A percentile compares a stretch with the other conserved stretches of the same genome.
Conservation (phyloP, 116 monocot species). For the Dioscorea cayenensis region DNA sequence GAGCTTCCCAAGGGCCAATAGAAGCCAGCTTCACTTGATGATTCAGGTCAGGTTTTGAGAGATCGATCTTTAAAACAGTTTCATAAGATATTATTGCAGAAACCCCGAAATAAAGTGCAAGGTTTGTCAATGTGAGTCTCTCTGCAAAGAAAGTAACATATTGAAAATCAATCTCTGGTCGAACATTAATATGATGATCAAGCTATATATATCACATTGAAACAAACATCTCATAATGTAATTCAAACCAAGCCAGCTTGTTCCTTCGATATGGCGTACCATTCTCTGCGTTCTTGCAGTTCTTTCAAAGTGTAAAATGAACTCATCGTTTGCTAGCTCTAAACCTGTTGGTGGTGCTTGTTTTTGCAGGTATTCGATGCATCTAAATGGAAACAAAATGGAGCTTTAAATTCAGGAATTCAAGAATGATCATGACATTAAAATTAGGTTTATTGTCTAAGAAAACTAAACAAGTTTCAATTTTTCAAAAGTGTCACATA, state of each 20-base stretch:
- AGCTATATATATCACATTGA: neutral
- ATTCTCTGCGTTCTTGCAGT: conserved; percentile 68
- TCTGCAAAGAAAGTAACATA: conserved; percentile 22
- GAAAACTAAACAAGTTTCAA: too few relatives aligned
- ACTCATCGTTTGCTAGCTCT: conserved; percentile 65
- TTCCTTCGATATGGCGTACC: conserved; percentile 58
- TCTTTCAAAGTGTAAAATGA: conserved; percentile 82
- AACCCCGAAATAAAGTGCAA: conserved; percentile 84
- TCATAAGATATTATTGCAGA: conserved; percentile 75
- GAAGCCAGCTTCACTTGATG: conserved; percentile 60
- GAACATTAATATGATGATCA: neutral
- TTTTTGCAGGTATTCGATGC: conserved; percentile 43
- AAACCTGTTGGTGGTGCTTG: conserved; percentile 55
- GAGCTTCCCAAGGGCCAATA: conserved; percentile 87
- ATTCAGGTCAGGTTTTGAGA: conserved; percentile 35
- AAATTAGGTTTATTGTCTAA: too few relatives aligned
- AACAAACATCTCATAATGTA: neutral
- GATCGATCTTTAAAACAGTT: conserved; percentile 54
- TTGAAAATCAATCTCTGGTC: neutral
- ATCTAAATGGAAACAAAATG: conserved; percentile 21
- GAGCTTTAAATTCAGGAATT: too few relatives aligned
- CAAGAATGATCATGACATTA: too few relatives aligned
- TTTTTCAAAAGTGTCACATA: too few relatives aligned
- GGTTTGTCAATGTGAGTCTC: conserved; percentile 74
- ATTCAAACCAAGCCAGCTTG: conserved; percentile 74